Conservation (phyloP, 331 rosid genomes). For the Rosa hybrid region DNA sequence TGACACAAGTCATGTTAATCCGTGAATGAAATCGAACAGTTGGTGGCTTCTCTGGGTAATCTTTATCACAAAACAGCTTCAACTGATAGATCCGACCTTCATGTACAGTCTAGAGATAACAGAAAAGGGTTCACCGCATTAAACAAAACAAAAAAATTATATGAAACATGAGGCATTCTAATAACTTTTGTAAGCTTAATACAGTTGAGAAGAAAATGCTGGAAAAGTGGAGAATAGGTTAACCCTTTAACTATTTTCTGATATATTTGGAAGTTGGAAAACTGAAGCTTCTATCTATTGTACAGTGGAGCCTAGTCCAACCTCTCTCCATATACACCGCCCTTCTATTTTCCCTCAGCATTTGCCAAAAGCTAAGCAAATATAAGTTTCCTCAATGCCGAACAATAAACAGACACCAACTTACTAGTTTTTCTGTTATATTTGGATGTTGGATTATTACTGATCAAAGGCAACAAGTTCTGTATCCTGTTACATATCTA, state of each 20-base stretch:
- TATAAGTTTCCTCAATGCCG: background rate
- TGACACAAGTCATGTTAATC: constrained; percentile 48
- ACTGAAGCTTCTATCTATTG: background rate
- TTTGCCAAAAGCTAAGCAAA: background rate
- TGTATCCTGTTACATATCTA: background rate
- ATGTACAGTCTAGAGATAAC: constrained; percentile 35
- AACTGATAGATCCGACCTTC: constrained; percentile 47
- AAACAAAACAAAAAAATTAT: background rate
- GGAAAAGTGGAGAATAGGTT: background rate
- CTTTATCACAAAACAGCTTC: constrained; percentile 48
- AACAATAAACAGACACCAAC: background rate
- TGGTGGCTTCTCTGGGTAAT: constrained; percentile 47
- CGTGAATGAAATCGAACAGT: constrained; percentile 47
- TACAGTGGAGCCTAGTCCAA: background rate
- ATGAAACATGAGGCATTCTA: background rate
- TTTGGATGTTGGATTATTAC: background rate
- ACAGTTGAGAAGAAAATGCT: background rate
- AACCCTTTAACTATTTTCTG: background rate
- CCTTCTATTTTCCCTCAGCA: background rate
- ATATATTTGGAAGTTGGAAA: background rate
- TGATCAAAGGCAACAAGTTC: background rate
- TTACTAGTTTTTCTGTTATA: background rate
- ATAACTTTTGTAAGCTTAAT: background rate
- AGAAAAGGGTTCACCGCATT: background rate
- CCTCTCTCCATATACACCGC: background rate